Base-by-base conservation (phyloP, 2,329 filamentous ascomycete species). In the Raffaelea arxii region DNA sequence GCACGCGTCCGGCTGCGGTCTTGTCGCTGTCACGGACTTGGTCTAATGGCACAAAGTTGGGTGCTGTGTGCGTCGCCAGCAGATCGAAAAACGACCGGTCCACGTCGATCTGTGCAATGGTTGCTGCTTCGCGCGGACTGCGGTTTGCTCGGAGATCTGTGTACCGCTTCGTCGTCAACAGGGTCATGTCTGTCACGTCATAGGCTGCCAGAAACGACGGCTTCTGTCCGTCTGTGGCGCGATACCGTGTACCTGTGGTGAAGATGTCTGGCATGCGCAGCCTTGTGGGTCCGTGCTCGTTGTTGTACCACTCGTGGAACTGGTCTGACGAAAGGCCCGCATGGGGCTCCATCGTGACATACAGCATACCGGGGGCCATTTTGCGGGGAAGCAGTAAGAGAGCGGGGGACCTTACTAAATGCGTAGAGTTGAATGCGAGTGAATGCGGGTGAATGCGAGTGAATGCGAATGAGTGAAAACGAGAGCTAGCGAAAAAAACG, bases 291-390 rank as follows among this genome's bases (percentile, higher is more conserved):
- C 88, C 88, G 66, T 94, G 88, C 68, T 94, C 88, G 64, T 89
- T 92, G 69, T 94, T 90, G 70, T 94, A 94, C 86, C 86, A 91
- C 62, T 94, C 86, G 64, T 94, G 84, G 66, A 94, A 94, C 58
- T 86, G 79, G 51, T 77, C 71, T 41, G 74, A 65, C 46, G 81
- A 70, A 56, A 88, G 72, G 54, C 74, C 74, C 48, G 77, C 70
- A 62, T 77, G 74, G 56, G 87, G 86, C 65, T 90, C 81, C 83
- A 94, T 94, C 16, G 86, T 89, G 55, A 94, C 88, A 62, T 83
- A 88, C 59, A 94, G 80, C 57, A 89, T 79, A 49, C 87, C 87
- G 10, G 76, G 76, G 46, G 64, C 69, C 45, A 36, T 36, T n/a
- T n/a, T n/a, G n/a, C n/a, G n/a, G n/a, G n/a, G n/a, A n/a, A n/a